Base-by-base conservation (phyloP, 2,329 filamentous ascomycete genomes). In the Cyphellophora attinorum region DNA sequence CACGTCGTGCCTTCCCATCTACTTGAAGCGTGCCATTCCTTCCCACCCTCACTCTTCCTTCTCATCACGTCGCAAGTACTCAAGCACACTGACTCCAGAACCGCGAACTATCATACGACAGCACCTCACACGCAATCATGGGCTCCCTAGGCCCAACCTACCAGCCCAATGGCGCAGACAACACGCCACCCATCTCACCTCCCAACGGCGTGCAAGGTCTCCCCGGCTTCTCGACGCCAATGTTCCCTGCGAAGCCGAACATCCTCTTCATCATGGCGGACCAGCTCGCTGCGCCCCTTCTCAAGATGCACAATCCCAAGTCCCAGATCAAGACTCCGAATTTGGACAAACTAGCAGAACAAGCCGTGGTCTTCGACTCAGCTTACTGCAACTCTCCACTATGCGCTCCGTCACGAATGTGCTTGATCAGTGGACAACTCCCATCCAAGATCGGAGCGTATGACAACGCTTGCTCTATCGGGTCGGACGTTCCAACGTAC, bases 231-330 rank as follows among this genome's bases (percentile, higher is more conserved):
- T 49, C 47, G 13, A 48, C 44, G 12, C 43, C 45, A 11, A 27
- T 49, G 30, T 49, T 49, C 32, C 45, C 45, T 13, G 16, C 41
- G 19, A 71, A 70, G 55, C 81, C 81, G 41, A 88, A 88, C 60
- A 83, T 89, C 48, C 69, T 88, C 30, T 94, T 91, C 68, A 93
- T 95, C 64, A 94, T 95, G 86, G 88, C 88, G 35, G 88, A 95
- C 62, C 88, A 95, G 65, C 76, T 95, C 58, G 83, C 88, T 12
- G 88, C 88, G 17, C 88, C 88, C 12, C 73, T 88, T 49, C 75
- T 95, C 48, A 89, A 86, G 65, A 89, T 94, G 67, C 86, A 95
- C 67, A 88, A 95, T 59, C 73, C 79, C 29, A 69, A 81, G 34
- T 93, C 86, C 2, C 81, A 84, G 56, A 94, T 95, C 70, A 84